Conservation (phyloP, 2,329 filamentous ascomycete species). For the Fusarium xylarioides region DNA sequence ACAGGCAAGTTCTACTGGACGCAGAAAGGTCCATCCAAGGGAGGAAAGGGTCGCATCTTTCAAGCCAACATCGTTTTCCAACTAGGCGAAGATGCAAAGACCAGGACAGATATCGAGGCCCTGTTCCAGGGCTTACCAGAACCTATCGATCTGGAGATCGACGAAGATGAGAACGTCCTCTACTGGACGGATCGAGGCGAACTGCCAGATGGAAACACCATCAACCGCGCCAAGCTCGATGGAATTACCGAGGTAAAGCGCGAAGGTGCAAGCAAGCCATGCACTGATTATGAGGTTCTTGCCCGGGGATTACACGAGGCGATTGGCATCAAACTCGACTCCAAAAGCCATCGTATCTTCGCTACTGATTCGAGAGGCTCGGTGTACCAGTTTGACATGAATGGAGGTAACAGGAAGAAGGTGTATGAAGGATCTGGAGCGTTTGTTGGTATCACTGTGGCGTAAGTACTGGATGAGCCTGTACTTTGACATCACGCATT, state of each 20-base stretch:
- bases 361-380: not conserved
- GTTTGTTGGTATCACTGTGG: not conserved
- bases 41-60: not conserved
- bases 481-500: fast-evolving
- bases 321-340: not conserved
- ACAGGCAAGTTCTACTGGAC: constrained; percentile 6
- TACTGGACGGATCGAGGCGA: constrained; percentile 12
- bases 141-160: not conserved
- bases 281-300: not conserved
- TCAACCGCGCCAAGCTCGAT: not conserved
- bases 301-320: not conserved
- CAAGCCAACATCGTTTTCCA: not conserved
- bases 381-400: constrained; percentile 1
- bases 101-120: not conserved
- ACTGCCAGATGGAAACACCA: not conserved
- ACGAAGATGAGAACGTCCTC: not conserved
- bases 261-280: not conserved
- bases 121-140: not conserved
- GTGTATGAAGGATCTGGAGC: not conserved
- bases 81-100: not conserved
- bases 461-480: not conserved
- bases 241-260: fast-evolving
- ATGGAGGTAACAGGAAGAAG: not conserved
- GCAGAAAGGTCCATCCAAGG: not conserved
- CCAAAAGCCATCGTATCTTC: not conserved